Evolutionary conservation across 306 rosid genomes (phyloP), one percentile per base, ranked within the genome.

Genomic region (Crotalaria pallida): DNA sequence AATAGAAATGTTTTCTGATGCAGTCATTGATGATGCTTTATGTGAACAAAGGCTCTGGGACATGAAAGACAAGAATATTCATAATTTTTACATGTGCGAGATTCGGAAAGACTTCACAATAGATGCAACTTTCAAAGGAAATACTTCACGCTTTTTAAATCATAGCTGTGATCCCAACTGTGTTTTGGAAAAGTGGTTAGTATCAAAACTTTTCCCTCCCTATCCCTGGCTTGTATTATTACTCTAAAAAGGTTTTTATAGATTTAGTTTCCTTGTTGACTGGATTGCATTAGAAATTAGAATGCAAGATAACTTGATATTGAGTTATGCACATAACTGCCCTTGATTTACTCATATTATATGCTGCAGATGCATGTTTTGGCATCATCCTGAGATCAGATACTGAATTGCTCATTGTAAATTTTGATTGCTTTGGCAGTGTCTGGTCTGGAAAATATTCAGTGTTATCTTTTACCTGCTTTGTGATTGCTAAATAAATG

Each of bases 131-230:
- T 93, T 86, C 80, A 93, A 93, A 81, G 98, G 97, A 60, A 93
- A 93, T 77, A 65, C 77, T 12, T 82, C 98, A 41, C 92, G 97
- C 44, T 93, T 93, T 78, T 71, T 93, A 71, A 93, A 93, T 80
- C 98, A 93, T 76, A 65, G 98, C 78, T 93, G 98, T 45, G 84
- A 90, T 74, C 98, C 98, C 77, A 93, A 93, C 73, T 93, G 97
- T 74, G 71, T 87, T 76, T 83, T 88, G 77, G 96, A 90, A 62
- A 93, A 93, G 77, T 93, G 98, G 98, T 93, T 70, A 83, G 91
- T 92, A 52, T 76, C 62, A 43, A 51, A 53, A 22, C 27, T 48
- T 51, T n/a, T 38, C 45, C 16, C 15, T 26, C 29, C 65, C 34
- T 27, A 26, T 65, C 68, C 50, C 12, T 17, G 33, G 43, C 69